Base-by-base conservation (phyloP, 2,329 filamentous ascomycete species). In the Amphichorda felina region DNA sequence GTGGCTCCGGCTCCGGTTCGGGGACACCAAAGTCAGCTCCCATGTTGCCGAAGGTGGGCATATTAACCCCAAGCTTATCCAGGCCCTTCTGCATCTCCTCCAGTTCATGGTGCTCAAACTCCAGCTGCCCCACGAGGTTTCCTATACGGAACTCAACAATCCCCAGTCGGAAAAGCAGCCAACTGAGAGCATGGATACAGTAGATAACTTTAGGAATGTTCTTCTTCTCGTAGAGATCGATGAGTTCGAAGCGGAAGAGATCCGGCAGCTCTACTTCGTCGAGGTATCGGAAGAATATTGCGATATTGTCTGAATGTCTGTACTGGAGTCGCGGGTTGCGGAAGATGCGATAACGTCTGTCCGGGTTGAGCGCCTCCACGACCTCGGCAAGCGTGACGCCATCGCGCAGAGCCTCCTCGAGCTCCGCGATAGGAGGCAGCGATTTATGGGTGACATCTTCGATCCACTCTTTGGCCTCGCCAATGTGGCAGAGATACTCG, bases 131-230 rank as follows among this genome's bases (percentile, higher is more conserved):
- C 38, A 98, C 86, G 30, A 98, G 68, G 50, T 98, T 98, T 13
- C 89, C 91, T 50, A 98, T 98, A 8, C 88, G 79, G 57, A 98
- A 96, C 51, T 88, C 82, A 27, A 96, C 82, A 42, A 96, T 86
- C 2, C 91, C 89, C 55, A 95, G 91, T 33, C 91, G 81, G 58
- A 85, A 95, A 9, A 98, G 68, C n/a, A 98, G 70, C 87, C 89
- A 98, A 54, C 89, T 96, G 14, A 98, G 66, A 0, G 91, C 91
- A 50, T 98, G 91, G 35, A 98, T 91, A 54, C 91, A 98, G 62
- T 98, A 94, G 42, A 98, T 98, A 53, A 96, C 93, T 57, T 96
- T 98, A 4, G 91, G 91, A 2, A 96, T 93, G 50, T 98, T 98
- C 62, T 98, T 98, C 68, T 96, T 98, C 60, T 98, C 93, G 63